A percentile compares a stretch with the other conserved stretches of the same genome.
These are phyloP conservation scores for Ogataea paraovalis DNA, from an alignment of 805 yeast genomes.

Conservation along the genomic window DNA sequence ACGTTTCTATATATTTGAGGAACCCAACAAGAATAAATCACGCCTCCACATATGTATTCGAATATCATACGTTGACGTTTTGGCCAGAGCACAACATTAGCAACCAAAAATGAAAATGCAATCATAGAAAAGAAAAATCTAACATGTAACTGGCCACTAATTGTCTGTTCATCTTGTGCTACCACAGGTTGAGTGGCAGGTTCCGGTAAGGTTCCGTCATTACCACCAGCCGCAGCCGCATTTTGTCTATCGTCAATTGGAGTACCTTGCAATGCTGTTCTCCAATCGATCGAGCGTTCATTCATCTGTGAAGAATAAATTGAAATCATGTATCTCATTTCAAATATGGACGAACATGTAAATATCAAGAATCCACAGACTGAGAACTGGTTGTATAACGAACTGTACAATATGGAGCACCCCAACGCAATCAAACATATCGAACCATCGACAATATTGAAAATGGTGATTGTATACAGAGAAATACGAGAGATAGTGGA, in stretches of 20 bases:
- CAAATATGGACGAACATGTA: slow-evolving; percentile 68
- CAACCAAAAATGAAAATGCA: slow-evolving; percentile 50
- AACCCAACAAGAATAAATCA: slow-evolving; percentile 73
- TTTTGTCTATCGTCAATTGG: slow-evolving; percentile 35
- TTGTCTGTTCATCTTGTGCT: slow-evolving; percentile 47
- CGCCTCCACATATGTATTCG: slow-evolving; percentile 51
- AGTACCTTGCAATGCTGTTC: slow-evolving; percentile 64
- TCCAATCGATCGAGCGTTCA: slow-evolving; percentile 61
- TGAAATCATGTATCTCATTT: slow-evolving; percentile 65
- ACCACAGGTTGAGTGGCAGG: slow-evolving; percentile 19
- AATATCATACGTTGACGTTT: slow-evolving; percentile 45
- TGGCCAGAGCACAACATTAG: slow-evolving; percentile 65
- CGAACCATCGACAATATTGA: slow-evolving; percentile 67
- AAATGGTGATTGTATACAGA: slow-evolving; percentile 60
- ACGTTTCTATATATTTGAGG: slow-evolving; percentile 85
- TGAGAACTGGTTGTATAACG: slow-evolving; percentile 61
- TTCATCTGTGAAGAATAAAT: slow-evolving; percentile 69
- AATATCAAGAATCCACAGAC: slow-evolving; percentile 68
- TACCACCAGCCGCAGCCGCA: slow-evolving; percentile 7
- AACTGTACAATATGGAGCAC: slow-evolving; percentile 49
- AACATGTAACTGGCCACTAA: slow-evolving; percentile 55
- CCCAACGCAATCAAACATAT: slow-evolving; percentile 59
- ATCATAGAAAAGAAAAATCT: slow-evolving; percentile 52
- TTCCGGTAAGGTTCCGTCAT: slow-evolving; percentile 16
- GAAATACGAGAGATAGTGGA: slow-evolving; percentile 74